Percentiles rank a stretch among this genome's conserved stretches.
Evolutionary conservation across 768 basidiomycete species (phyloP).

Genomic region (Boletus reticuloceps): DNA sequence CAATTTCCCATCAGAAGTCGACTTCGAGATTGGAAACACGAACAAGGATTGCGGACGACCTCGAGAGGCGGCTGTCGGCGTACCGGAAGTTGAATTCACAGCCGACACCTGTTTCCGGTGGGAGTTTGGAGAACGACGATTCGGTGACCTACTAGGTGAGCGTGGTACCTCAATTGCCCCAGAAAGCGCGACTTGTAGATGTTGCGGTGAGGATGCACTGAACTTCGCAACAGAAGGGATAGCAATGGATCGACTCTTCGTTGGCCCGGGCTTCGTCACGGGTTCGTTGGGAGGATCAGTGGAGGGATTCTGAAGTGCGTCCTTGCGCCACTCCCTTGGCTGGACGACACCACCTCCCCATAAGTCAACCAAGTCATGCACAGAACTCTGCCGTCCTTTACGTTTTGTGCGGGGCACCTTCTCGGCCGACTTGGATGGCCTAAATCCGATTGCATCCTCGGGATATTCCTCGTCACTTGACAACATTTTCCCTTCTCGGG

Average conservation of each 20-base stretch:
- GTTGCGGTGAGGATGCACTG: slow-evolving; percentile 24
- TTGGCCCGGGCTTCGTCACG: slow-evolving; percentile 3
- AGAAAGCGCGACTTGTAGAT: slow-evolving; percentile 18
- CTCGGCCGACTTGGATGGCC: slow-evolving; percentile 19
- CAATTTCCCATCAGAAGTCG: slow-evolving; percentile 40
- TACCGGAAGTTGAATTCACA: slow-evolving; percentile 19
- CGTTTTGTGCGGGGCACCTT: slow-evolving; percentile 30
- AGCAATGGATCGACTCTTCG: slow-evolving; percentile 21
- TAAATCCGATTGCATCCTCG: slow-evolving; percentile 41
- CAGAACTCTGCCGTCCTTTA: slow-evolving; percentile 69
- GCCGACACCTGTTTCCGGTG: slow-evolving; percentile 33
- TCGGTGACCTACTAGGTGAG: slow-evolving; percentile 31
- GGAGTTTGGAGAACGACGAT: slow-evolving; percentile 24
- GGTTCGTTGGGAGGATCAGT: slow-evolving; percentile 14
- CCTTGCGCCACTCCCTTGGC: slow-evolving; percentile 43
- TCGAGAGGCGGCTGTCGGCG: slow-evolving; percentile 38
- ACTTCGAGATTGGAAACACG: slow-evolving; percentile 51
- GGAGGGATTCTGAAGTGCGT: slow-evolving; percentile 17
- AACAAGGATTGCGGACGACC: slow-evolving; percentile 83
- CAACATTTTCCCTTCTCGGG: slow-evolving; percentile 34
- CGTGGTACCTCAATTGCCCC: slow-evolving; percentile 17
- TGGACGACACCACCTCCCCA: slow-evolving; percentile 59
- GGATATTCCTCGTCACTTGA: slow-evolving; percentile 60
- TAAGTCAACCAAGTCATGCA: slow-evolving; percentile 78
- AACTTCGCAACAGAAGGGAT: slow-evolving; percentile 18